Percentiles rank a stretch among this genome's conserved stretches.
phyloP scores from a whole-genome alignment of 2,329 filamentous ascomycete genomes.

The Penicillium sumatraense region DNA sequence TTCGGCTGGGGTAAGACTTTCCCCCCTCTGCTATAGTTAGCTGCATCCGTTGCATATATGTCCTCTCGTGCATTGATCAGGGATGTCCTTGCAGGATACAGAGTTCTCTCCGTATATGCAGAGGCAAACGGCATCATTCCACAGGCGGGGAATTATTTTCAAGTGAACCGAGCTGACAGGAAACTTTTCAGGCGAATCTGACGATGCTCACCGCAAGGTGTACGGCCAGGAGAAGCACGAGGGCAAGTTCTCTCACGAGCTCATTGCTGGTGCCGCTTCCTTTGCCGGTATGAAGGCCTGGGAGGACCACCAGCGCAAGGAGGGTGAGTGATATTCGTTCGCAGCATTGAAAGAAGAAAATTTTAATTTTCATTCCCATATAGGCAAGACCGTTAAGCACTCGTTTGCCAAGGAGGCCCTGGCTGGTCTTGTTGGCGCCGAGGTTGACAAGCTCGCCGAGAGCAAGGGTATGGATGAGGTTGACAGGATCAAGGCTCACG shows the following conservation, averaged over 20 bases:
- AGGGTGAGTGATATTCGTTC: conserved; percentile 56
- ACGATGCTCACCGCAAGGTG: conserved; percentile 60
- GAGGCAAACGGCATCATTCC: background rate
- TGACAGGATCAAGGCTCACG: conserved; percentile 63
- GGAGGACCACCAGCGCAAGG: conserved; percentile 72
- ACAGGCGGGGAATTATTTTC: background rate
- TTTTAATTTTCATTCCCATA: background rate
- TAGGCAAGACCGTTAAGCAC: conserved; percentile 71
- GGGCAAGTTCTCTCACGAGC: conserved; percentile 71
- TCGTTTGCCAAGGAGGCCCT: conserved; percentile 77
- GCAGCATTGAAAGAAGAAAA: background rate
- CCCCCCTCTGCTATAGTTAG: conserved; percentile 4
- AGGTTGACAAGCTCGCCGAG: conserved; percentile 77
- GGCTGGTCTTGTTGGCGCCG: conserved; percentile 71
- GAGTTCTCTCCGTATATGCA: background rate
- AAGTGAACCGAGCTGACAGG: conserved; percentile 9
- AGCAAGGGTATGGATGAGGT: conserved; percentile 67
- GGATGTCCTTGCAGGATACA: background rate
- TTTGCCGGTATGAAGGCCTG: conserved; percentile 82
- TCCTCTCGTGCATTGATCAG: background rate
- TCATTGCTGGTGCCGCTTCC: conserved; percentile 74
- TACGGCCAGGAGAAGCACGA: conserved; percentile 60
- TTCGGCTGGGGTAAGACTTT: conserved; percentile 39
- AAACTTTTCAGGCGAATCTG: conserved; percentile 51
- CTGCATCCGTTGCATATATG: background rate